phyloP scores from a whole-genome alignment of 306 rosid genomes.

The Corylus americana region DNA sequence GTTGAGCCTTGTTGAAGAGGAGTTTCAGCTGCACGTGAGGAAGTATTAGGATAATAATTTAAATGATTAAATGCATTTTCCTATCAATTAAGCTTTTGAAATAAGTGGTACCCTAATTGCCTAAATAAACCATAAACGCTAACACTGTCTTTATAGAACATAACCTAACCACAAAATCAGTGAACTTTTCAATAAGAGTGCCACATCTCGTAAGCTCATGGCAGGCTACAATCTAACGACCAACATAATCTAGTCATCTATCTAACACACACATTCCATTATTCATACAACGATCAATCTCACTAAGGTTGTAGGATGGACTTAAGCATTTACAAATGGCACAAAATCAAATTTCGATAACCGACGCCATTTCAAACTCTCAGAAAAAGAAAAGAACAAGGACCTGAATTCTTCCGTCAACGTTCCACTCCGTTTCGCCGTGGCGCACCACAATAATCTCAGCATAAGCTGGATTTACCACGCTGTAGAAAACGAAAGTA shows the following conservation, averaged over 20 bases:
- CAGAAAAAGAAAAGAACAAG: background rate
- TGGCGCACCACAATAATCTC: constrained; percentile 87
- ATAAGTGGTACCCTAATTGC: too few species aligned
- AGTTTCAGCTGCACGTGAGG: too few species aligned
- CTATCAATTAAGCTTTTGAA: too few species aligned
- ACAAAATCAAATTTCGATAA: background rate
- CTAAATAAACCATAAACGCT: background rate
- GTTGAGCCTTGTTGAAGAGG: too few species aligned
- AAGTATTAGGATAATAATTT: too few species aligned
- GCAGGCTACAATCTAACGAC: background rate
- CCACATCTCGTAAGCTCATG: background rate
- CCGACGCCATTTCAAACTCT: background rate
- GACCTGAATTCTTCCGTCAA: constrained; percentile 77
- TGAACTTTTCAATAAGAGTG: background rate
- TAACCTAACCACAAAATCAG: background rate
- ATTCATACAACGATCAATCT: background rate
- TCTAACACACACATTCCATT: background rate
- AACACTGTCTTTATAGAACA: background rate
- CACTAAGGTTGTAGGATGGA: background rate
- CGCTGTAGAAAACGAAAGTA: constrained; percentile 20
- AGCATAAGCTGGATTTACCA: constrained; percentile 42
- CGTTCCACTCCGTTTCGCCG: constrained; percentile 93
- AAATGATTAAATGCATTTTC: too few species aligned
- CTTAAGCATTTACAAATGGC: background rate
- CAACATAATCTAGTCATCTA: background rate